Conservation (phyloP, 192 early-diverging fungal species). For the Pilobolus umbonatus region DNA sequence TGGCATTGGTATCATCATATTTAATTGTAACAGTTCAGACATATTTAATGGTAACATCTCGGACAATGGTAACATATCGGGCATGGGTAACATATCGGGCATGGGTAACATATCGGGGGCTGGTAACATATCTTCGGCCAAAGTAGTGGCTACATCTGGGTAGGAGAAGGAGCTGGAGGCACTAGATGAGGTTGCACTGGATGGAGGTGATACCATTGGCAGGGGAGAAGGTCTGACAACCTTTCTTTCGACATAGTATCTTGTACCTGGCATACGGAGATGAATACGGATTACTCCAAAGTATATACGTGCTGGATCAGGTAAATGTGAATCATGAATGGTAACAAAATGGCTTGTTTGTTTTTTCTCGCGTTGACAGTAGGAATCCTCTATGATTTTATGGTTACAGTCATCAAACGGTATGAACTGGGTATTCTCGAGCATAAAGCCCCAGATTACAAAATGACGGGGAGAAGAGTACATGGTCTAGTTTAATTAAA, state of each 20-base stretch:
- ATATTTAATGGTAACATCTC: too few relatives aligned
- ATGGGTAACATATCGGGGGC: too few relatives aligned
- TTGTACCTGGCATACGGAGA: constrained; percentile 34
- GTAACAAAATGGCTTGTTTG: constrained; percentile 22
- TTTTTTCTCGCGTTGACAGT: constrained; percentile 3
- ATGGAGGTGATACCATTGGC: background rate
- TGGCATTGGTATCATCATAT: too few relatives aligned
- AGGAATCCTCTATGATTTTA: constrained; percentile 20
- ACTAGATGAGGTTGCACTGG: background rate
- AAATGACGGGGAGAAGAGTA: constrained; percentile 13
- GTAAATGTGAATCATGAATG: constrained; percentile 25
- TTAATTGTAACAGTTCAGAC: too few relatives aligned
- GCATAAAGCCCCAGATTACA: constrained; percentile 31
- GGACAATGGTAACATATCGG: too few relatives aligned
- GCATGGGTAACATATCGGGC: too few relatives aligned
- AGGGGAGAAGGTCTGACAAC: background rate
- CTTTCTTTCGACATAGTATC: constrained; percentile 26
- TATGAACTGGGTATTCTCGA: constrained; percentile 32
- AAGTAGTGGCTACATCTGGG: too few relatives aligned
- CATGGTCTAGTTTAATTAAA: too few relatives aligned
- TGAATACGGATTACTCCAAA: constrained; percentile 30
- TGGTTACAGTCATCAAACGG: constrained; percentile 27
- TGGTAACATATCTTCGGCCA: too few relatives aligned
- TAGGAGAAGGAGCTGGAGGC: too few relatives aligned
- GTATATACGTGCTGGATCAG: constrained; percentile 12